Conservation (phyloP, 2,329 filamentous ascomycete genomes). For the Epichloe baconii region DNA sequence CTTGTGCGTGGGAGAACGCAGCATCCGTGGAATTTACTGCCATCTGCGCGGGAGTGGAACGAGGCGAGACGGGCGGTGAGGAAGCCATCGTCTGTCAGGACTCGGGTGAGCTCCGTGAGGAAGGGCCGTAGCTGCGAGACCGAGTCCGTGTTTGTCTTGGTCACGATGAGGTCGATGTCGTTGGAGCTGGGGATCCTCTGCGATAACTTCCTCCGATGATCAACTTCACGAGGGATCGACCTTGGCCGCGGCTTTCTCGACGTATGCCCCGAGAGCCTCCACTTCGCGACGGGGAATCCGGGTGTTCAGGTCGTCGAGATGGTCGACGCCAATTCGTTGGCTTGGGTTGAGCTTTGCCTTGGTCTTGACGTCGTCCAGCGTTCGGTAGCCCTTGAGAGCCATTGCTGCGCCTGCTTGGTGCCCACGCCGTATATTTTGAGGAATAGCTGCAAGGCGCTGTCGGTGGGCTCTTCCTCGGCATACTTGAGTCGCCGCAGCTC, state of each 20-base stretch:
- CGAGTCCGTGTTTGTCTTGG: constrained; percentile 43
- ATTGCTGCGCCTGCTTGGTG: constrained; percentile 53
- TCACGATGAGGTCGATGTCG: constrained; percentile 79
- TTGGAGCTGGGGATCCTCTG: constrained; percentile 61
- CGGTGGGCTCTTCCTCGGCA: constrained; percentile 51
- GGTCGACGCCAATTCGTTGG: constrained; percentile 65
- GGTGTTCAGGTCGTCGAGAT: constrained; percentile 64
- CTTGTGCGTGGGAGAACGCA: constrained; percentile 47
- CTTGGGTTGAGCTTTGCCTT: constrained; percentile 52
- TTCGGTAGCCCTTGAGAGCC: constrained; percentile 63
- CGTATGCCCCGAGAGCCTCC: constrained; percentile 50
- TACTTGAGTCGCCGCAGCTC: constrained; percentile 59
- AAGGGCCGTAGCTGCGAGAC: constrained; percentile 46
- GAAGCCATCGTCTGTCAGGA: constrained; percentile 49
- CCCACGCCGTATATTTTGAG: constrained; percentile 72
- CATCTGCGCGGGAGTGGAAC: constrained; percentile 30
- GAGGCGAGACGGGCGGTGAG: constrained; percentile 57
- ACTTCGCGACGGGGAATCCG: constrained; percentile 72
- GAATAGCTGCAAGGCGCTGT: constrained; percentile 54
- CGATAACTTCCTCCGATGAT: constrained; percentile 78
- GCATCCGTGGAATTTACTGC: constrained; percentile 82
- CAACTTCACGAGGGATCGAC: constrained; percentile 54
- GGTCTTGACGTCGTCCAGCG: constrained; percentile 54
- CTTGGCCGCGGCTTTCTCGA: constrained; percentile 42
- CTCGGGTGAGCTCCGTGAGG: constrained; percentile 48